Conservation (phyloP, 2,329 filamentous ascomycete species). For the Venturia asperata region DNA sequence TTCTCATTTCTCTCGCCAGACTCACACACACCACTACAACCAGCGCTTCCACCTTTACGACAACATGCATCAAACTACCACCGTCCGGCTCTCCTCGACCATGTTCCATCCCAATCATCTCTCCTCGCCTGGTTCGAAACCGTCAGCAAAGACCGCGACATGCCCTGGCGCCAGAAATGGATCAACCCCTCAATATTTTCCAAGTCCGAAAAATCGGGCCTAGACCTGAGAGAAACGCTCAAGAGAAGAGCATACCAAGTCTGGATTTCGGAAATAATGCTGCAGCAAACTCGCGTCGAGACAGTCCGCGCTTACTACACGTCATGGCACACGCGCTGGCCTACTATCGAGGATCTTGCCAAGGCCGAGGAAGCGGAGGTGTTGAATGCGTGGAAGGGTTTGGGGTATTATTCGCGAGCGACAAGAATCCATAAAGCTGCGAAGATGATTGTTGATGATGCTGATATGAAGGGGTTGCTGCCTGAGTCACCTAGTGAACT, state of each 20-base stretch:
- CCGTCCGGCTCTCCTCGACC: slow-evolving; percentile 27
- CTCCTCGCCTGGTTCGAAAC: slow-evolving; percentile 30
- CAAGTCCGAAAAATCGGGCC: slow-evolving; percentile 20
- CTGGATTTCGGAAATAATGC: slow-evolving; percentile 62
- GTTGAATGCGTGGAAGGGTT: slow-evolving; percentile 51
- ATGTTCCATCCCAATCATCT: slow-evolving; percentile 22
- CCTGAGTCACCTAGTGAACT: slow-evolving; percentile 43
- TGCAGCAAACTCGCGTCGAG: slow-evolving; percentile 58
- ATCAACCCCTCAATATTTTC: slow-evolving; percentile 40
- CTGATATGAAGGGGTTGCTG: slow-evolving; percentile 41
- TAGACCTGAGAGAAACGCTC: slow-evolving; percentile 38
- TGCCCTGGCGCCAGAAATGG: slow-evolving; percentile 49
- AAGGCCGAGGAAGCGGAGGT: slow-evolving; percentile 50
- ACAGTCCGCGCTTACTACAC: slow-evolving; percentile 58
- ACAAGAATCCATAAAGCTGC: slow-evolving; percentile 54
- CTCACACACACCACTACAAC: background rate
- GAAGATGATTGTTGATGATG: slow-evolving; percentile 42
- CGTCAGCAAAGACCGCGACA: slow-evolving; percentile 29
- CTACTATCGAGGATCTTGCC: slow-evolving; percentile 51
- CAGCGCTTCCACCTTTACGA: slow-evolving; percentile 27
- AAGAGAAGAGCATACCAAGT: slow-evolving; percentile 56
- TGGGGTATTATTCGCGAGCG: slow-evolving; percentile 60
- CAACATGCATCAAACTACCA: slow-evolving; percentile 28
- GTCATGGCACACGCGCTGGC: slow-evolving; percentile 55
- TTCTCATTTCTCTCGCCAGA: slow-evolving; percentile 3